Percentiles rank a stretch among this genome's conserved stretches.
Evolutionary conservation across 805 yeast species (phyloP).

Genomic region (Wickerhamiella parazyma): DNA sequence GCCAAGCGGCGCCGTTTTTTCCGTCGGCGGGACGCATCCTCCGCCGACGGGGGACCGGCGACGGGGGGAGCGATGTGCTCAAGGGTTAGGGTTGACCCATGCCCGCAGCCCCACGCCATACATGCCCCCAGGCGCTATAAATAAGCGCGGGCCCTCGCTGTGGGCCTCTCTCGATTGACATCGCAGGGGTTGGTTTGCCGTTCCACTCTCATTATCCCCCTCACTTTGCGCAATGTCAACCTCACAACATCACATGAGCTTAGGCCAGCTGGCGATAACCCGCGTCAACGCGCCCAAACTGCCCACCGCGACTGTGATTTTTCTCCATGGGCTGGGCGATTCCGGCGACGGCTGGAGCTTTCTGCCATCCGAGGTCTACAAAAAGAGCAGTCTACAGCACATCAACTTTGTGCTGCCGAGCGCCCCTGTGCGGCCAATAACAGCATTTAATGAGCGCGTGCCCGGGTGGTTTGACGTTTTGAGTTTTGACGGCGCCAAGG

Average conservation of each 20-base stretch:
- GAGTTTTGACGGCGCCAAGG: constrained; percentile 19
- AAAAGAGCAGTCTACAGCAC: constrained; percentile 34
- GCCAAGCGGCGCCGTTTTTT: too few relatives aligned
- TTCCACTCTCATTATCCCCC: too few relatives aligned
- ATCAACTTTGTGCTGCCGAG: constrained; percentile 77
- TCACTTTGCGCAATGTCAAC: neutral
- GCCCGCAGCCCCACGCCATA: too few relatives aligned
- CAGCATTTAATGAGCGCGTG: constrained; percentile 50
- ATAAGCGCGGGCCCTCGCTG: too few relatives aligned
- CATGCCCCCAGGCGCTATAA: too few relatives aligned
- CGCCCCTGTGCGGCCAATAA: constrained; percentile 64
- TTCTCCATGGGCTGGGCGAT: constrained; percentile 88
- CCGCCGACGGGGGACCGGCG: too few relatives aligned
- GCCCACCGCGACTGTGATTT: constrained; percentile 53
- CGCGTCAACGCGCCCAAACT: constrained; percentile 30
- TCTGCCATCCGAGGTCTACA: constrained; percentile 46
- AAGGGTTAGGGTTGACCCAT: too few relatives aligned
- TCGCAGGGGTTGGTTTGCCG: too few relatives aligned
- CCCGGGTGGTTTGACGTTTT: constrained; percentile 82
- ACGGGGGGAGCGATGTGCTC: too few relatives aligned
- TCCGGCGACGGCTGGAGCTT: constrained; percentile 82
- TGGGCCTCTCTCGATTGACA: too few relatives aligned
- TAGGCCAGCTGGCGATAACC: constrained; percentile 19
- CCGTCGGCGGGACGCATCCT: too few relatives aligned
- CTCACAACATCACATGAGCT: neutral